Evolutionary conservation across 352 stramenopile genomes (phyloP).

Genomic region (Phytopythium montanum): DNA sequence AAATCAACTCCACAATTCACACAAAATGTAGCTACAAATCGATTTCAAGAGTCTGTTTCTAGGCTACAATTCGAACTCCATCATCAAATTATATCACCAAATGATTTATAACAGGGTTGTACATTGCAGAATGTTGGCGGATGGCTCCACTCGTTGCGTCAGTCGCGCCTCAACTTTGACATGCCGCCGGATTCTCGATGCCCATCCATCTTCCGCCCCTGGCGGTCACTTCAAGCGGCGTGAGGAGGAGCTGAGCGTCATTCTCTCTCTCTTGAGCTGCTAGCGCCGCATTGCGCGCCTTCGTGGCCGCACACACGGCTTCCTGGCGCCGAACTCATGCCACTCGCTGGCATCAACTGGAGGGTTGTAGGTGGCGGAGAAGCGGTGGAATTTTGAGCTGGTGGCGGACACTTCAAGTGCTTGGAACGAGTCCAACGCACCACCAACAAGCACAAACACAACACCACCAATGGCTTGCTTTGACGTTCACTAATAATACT

Average conservation of each 20-base stretch:
- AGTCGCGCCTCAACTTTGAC: not conserved
- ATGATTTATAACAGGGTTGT: no score
- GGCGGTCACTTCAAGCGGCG: not conserved
- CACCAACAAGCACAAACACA: not conserved
- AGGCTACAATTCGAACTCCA: not conserved
- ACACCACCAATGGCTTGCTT: not conserved
- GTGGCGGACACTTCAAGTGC: not conserved
- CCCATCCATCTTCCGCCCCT: not conserved
- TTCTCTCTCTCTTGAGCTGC: no score
- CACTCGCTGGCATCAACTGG: not conserved
- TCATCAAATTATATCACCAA: no score
- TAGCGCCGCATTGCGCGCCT: no score
- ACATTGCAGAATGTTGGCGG: no score
- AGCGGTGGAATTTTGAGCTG: not conserved
- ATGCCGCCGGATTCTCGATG: not conserved
- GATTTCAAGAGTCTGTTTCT: not conserved
- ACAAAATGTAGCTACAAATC: not conserved
- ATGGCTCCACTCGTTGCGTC: no score
- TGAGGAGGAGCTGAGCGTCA: not conserved
- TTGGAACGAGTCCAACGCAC: not conserved
- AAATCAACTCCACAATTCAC: not conserved
- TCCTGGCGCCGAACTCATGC: no score
- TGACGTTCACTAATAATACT: not conserved
- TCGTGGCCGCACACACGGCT: no score
- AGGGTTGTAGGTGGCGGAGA: conserved; percentile 1